A percentile compares a stretch with the other conserved stretches of the same genome.
phyloP scores from a whole-genome alignment of 257 asterid genomes.

The Striga asiatica region DNA sequence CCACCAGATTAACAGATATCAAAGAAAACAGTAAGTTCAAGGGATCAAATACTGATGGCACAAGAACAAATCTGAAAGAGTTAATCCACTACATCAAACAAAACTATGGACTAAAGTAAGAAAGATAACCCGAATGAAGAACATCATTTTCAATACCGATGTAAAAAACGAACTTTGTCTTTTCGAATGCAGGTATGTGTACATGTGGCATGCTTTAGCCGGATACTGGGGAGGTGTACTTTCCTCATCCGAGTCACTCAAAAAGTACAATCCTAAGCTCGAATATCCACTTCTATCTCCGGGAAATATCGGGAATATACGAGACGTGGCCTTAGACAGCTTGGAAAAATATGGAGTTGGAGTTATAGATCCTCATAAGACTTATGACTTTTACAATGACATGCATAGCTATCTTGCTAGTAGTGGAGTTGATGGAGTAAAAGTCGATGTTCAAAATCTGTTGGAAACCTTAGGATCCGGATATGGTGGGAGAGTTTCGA shows the following conservation, averaged over 20 bases:
- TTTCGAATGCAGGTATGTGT: conserved; percentile 27
- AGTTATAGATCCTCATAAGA: conserved; percentile 30
- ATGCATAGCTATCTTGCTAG: conserved; percentile 45
- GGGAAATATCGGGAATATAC: conserved; percentile 32
- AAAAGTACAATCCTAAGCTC: conserved; percentile 38
- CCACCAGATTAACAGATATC: conserved; percentile 31
- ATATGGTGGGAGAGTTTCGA: conserved; percentile 49
- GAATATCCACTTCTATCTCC: conserved; percentile 42
- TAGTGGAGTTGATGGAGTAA: conserved; percentile 53
- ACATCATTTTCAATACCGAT: too few relatives aligned
- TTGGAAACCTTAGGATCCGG: conserved; percentile 42
- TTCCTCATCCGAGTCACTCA: conserved; percentile 25
- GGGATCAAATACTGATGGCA: conserved; percentile 18
- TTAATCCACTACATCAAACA: conserved; percentile 26
- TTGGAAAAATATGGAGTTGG: conserved; percentile 55
- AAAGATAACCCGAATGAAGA: not conserved
- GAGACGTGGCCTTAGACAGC: conserved; percentile 37
- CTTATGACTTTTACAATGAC: conserved; percentile 42
- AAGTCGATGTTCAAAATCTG: conserved; percentile 57
- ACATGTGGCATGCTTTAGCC: conserved; percentile 53
- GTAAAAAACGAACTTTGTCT: too few relatives aligned
- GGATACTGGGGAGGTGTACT: conserved; percentile 70
- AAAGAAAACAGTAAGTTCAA: conserved; percentile 33
- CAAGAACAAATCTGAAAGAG: conserved; percentile 22
- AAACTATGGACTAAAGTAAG: conserved; percentile 32